Conservation (phyloP, 768 basidiomycete species). For the Agaricus subrufescens region DNA sequence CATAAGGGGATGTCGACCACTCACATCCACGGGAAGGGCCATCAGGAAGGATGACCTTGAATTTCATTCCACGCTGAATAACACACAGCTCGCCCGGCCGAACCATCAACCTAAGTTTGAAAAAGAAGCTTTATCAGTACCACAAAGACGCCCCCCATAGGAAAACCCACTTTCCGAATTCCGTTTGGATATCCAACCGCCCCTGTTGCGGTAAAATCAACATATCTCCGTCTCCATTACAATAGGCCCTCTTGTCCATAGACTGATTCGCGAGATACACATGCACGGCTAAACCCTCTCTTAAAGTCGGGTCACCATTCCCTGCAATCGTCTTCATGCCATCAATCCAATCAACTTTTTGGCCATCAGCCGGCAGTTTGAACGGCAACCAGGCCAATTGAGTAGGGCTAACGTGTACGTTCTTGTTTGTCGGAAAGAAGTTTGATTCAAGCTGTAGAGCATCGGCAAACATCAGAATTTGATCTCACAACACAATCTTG, state of each 20-base stretch:
- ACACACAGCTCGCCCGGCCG: conserved; percentile 61
- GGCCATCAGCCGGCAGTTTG: conserved; percentile 38
- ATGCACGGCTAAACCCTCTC: conserved; percentile 62
- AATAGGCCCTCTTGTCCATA: conserved; percentile 59
- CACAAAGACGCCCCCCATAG: background rate
- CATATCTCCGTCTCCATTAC: conserved; percentile 63
- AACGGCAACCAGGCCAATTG: conserved; percentile 67
- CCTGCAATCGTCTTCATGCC: conserved; percentile 62
- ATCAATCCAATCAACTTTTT: conserved; percentile 48
- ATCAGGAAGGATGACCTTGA: conserved; percentile 55
- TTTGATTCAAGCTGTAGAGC: conserved; percentile 49
- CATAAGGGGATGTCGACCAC: conserved; percentile 13
- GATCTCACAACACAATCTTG: background rate
- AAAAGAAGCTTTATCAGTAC: conserved; percentile 1
- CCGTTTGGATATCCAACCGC: conserved; percentile 63
- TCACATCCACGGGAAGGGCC: conserved; percentile 59
- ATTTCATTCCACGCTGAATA: conserved; percentile 63
- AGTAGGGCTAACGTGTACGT: conserved; percentile 56
- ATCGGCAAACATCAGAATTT: background rate
- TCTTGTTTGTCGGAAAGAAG: conserved; percentile 56
- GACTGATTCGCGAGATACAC: conserved; percentile 55
- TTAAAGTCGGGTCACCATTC: conserved; percentile 57
- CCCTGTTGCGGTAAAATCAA: conserved; percentile 63
- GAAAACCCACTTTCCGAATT: conserved; percentile 53
- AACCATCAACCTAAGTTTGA: conserved; percentile 45